phyloP scores from a whole-genome alignment of 2,329 filamentous ascomycete species.

The Aspergillus quadricinctus region DNA sequence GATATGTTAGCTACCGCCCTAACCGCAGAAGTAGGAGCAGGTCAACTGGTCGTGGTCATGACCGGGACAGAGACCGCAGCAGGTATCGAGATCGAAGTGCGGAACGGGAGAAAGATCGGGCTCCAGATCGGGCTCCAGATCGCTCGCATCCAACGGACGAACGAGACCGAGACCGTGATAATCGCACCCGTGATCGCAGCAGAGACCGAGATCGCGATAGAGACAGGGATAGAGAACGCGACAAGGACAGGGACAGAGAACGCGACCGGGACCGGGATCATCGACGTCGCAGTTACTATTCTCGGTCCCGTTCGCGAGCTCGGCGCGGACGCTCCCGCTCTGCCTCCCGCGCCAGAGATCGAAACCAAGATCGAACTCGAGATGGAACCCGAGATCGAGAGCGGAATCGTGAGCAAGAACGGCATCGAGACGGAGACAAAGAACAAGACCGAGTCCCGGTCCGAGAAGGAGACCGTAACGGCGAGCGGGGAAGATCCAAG shows the following conservation, averaged over 20 bases:
- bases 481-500: conserved; percentile 12
- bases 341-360: conserved; percentile 10
- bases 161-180: conserved; percentile 11
- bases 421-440: conserved; percentile 1
- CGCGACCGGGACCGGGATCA: conserved; percentile 13
- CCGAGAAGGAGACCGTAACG: conserved; percentile 16
- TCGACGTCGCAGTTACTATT: conserved; percentile 16
- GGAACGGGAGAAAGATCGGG: background rate
- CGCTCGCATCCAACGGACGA: conserved; percentile 6
- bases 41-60: conserved; percentile 23
- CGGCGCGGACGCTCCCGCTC: conserved; percentile 15
- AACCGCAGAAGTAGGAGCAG: conserved; percentile 33
- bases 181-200: conserved; percentile 3
- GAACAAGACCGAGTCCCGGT: conserved; percentile 7
- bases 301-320: conserved; percentile 11
- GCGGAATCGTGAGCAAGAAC: conserved; percentile 4
- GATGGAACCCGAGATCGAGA: background rate
- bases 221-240: conserved; percentile 8
- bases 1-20: conserved; percentile 30
- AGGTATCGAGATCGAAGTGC: conserved; percentile 8
- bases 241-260: conserved; percentile 7
- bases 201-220: conserved; percentile 11
- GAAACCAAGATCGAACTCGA: conserved; percentile 9
- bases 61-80: conserved; percentile 23
- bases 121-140: background rate